These are phyloP conservation scores for Juglanconis oblonga DNA, from an alignment of 2,329 filamentous ascomycete genomes.

Conservation along the genomic window DNA sequence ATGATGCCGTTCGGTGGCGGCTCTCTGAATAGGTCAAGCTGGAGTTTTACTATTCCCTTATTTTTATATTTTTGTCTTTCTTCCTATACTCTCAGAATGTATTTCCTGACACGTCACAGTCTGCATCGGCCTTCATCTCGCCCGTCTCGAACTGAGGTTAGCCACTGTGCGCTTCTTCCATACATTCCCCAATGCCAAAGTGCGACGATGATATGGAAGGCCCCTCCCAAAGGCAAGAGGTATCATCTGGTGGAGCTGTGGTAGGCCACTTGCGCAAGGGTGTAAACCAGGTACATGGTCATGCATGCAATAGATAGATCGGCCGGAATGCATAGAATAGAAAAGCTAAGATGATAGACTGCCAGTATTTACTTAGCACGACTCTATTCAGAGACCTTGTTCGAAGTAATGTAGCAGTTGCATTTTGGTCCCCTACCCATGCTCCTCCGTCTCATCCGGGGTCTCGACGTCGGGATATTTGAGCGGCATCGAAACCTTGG, in stretches of 20 bases:
- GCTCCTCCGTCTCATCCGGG: too few species aligned
- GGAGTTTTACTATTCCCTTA: too few species aligned
- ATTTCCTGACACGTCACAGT: conserved; percentile 42
- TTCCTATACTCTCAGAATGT: conserved; percentile 36
- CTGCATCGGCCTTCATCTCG: conserved; percentile 55
- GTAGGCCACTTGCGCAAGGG: background rate
- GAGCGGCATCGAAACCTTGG: background rate
- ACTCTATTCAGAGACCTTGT: too few species aligned
- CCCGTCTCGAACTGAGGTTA: conserved; percentile 50
- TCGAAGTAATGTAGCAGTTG: too few species aligned
- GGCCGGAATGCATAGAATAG: too few species aligned
- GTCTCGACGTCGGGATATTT: background rate
- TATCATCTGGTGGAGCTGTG: conserved; percentile 26
- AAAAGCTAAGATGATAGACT: too few species aligned
- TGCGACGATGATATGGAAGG: conserved; percentile 28
- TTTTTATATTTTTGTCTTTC: background rate
- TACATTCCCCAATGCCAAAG: conserved; percentile 26
- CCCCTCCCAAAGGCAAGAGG: conserved; percentile 25
- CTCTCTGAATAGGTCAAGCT: conserved; percentile 23
- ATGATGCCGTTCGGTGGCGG: conserved; percentile 29
- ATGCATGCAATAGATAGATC: too few species aligned
- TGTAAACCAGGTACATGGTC: background rate
- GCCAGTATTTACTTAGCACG: too few species aligned
- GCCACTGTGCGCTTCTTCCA: conserved; percentile 47
- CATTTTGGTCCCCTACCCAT: too few species aligned